Evolutionary conservation across 257 asterid species (phyloP).

Genomic region (Rauvolfia tetraphylla): DNA sequence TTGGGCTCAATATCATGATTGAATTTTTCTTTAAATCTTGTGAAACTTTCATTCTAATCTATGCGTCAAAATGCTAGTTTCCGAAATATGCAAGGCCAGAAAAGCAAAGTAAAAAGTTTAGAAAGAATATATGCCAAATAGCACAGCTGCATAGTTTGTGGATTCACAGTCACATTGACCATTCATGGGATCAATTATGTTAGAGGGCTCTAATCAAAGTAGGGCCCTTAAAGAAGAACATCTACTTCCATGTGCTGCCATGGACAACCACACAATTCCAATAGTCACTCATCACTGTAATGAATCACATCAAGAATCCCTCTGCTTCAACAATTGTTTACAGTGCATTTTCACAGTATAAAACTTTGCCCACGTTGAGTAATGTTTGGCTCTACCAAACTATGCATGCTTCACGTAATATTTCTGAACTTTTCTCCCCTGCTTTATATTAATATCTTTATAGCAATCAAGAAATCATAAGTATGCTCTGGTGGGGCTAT

Average conservation of each 20-base stretch:
- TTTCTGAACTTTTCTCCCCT: neutral
- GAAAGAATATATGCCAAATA: neutral
- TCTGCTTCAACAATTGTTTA: slow-evolving; percentile 6
- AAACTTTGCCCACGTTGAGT: neutral
- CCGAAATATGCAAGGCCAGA: neutral
- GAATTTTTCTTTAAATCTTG: too few relatives aligned
- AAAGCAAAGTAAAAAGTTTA: neutral
- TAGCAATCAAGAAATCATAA: slow-evolving; percentile 11
- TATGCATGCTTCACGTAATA: slow-evolving; percentile 1
- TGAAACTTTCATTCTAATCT: too few relatives aligned
- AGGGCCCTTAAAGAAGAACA: slow-evolving; percentile 25
- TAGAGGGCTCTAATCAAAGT: slow-evolving; percentile 27
- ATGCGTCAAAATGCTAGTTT: too few relatives aligned
- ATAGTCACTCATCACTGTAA: slow-evolving; percentile 6
- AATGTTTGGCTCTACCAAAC: neutral
- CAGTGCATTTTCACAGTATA: too few relatives aligned
- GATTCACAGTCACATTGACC: slow-evolving; percentile 27
- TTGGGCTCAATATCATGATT: too few relatives aligned
- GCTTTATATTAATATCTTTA: neutral
- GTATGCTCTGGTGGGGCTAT: neutral
- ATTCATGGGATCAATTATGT: slow-evolving; percentile 29
- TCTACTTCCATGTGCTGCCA: slow-evolving; percentile 24
- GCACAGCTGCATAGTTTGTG: slow-evolving; percentile 8
- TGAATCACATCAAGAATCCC: slow-evolving; percentile 10
- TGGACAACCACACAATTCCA: slow-evolving; percentile 26